Base-by-base conservation (phyloP, 176 grass and related monocot species). In the Cymbopogon citratus region DNA sequence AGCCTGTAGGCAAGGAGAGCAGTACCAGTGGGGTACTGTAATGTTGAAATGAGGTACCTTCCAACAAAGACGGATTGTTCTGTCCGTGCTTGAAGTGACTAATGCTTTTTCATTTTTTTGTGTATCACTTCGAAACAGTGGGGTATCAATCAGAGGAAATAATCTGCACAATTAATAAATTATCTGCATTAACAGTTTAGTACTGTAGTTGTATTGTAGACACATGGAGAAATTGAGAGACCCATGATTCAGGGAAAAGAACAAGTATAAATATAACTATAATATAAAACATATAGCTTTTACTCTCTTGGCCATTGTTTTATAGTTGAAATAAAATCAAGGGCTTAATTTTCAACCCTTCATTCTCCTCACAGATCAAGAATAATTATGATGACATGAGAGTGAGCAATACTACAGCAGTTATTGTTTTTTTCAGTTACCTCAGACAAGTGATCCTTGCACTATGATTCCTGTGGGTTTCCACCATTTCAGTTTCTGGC, bases 1-100 rank as follows among this genome's bases (percentile, higher is more conserved):
- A 19, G 45, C 49, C 9, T 12, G 2, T n/a, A 19, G 45, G 34
- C 44, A 52, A 49, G 57, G 31, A 77, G 5, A 70, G 25, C 15
- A 81, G 63, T 33, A 75, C 27, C 44, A 52, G 64, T 23, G 31
- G 21, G 56, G 41, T 75, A 67, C 12, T 28, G 21, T 88, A 69
- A n/a, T 51, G 34, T 46, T 15, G 4, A 63, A 71, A 69, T n/a
- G 61, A 69, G 81, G 57, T 84, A 98, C 92, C 95, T 98, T 98
- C 87, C 85, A 94, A 87, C 81, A 92, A 77, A 98, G 84, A 69
- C 90, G 86, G 51, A 98, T 88, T 13, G 92, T 98, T 71, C 92
- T 87, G 86, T 98, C 95, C 49, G 87, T 73, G 74, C 90, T 98
- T 91, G 95, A 94, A 86, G 95, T 94, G 43, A 94, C 62, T 76